A percentile compares a stretch with the other conserved stretches of the same genome.
Conservation (phyloP, 2,329 filamentous ascomycete genomes). For the Aspergillus luchuensis region DNA sequence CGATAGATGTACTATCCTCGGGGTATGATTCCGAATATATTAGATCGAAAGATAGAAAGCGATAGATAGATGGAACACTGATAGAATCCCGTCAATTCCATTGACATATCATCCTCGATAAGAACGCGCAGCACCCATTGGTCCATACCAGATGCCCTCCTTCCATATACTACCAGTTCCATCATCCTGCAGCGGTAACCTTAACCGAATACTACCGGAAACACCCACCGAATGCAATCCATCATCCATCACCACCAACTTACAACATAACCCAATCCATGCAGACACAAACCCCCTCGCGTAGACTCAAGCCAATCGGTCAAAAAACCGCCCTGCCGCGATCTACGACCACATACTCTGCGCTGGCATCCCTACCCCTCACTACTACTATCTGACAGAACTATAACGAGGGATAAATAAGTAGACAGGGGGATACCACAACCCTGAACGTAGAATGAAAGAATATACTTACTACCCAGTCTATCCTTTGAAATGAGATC, state of each 20-base stretch:
- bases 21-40: background rate
- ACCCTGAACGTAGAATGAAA: background rate
- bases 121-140: background rate
- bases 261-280: background rate
- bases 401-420: slow-evolving; percentile 2
- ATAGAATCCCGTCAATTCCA: background rate
- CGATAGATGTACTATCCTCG: background rate
- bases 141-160: no score
- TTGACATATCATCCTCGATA: background rate
- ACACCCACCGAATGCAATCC: background rate
- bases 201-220: slow-evolving; percentile 9
- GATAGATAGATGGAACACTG: background rate
- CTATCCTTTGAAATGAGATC: background rate
- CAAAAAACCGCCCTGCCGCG: background rate
- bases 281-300: background rate
- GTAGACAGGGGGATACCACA: no score
- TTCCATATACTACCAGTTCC: background rate
- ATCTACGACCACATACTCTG: background rate
- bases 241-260: background rate
- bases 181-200: slow-evolving; percentile 8
- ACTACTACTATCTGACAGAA: background rate
- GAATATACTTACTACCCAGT: background rate
- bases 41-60: background rate
- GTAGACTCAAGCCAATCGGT: background rate
- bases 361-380: background rate